A percentile compares a stretch with the other conserved stretches of the same genome.
These are phyloP conservation scores for Gracilaria gracilis DNA, from an alignment of 23 red algal species.

Conservation along the genomic window DNA sequence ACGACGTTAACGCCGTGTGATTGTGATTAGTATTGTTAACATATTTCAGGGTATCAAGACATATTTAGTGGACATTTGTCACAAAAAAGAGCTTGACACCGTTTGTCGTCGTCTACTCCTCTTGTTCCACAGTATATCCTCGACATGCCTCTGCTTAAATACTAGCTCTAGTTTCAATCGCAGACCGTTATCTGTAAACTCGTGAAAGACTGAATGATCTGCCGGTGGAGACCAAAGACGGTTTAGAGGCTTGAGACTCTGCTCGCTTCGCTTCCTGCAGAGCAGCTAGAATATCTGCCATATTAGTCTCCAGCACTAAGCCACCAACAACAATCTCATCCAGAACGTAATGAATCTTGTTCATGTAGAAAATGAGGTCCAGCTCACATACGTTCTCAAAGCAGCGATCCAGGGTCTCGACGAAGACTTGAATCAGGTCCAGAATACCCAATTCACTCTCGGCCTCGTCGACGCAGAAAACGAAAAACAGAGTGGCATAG, in stretches of 20 bases:
- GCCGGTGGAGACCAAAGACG: constrained; percentile 17
- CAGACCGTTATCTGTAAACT: constrained; percentile 33
- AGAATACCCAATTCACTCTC: constrained; percentile 96
- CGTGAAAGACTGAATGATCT: constrained; percentile 56
- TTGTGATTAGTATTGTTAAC: not conserved
- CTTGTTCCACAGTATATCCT: too few species aligned
- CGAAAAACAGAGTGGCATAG: constrained; percentile 97
- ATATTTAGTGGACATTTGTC: too few species aligned
- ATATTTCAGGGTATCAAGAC: too few species aligned
- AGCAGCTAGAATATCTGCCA: constrained; percentile 83
- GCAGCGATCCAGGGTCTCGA: constrained; percentile 94
- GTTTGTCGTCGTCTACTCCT: too few species aligned
- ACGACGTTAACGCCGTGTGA: constrained; percentile 53
- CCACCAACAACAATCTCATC: constrained; percentile 97
- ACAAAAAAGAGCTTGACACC: too few species aligned
- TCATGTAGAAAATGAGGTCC: constrained; percentile 94
- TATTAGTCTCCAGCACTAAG: constrained; percentile 91
- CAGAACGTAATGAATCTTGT: constrained; percentile 94
- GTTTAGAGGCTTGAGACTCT: constrained; percentile 23
- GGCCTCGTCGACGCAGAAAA: constrained; percentile 84
- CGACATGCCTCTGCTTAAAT: not conserved
- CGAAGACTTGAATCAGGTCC: constrained; percentile 98
- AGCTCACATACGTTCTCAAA: constrained; percentile 99
- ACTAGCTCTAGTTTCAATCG: not conserved
- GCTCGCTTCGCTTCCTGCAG: constrained; percentile 77